Evolutionary conservation across 192 early-diverging fungal species (phyloP), one percentile per base, ranked within the genome.

Genomic region (Lunasporangiospora selenospora): DNA sequence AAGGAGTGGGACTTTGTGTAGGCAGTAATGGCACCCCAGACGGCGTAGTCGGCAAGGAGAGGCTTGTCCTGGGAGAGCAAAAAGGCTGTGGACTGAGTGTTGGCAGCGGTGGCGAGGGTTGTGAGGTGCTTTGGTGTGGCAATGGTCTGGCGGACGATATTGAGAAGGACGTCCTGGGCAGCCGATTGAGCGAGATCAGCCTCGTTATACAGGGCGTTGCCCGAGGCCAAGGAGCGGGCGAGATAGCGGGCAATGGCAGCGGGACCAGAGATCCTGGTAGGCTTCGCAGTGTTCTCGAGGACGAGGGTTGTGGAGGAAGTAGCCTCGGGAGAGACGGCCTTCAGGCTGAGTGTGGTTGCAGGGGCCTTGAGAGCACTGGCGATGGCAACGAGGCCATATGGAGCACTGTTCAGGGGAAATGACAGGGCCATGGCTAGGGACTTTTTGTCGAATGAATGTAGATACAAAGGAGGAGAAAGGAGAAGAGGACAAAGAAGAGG

Each of bases 11-110:
- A 60, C 55, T 76, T 76, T 23, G 63, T 67, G 11, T 67, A 66
- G 46, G 77, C 67, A 19, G 62, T 71, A 39, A 78, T 69, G 13
- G 63, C 47, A 31, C 67, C 67, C 77, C 77, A 78, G 51, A 75
- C 53, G 3, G 77, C 77, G 36, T 66, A 75, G 58, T 78, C 77
- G 15, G 62, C 58, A 27, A 78, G 50, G 18, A 53, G 41, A 26
- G 69, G 77, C 40, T 78, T 50, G 11, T 61, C 76, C 23, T 63
- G 31, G 26, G 56, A 38, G 27, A 65, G 43, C 37, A 78, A 45
- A 56, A 75, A 78, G 8, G 69, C 21, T 5, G 43, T 43, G 4
- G 60, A 57, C 3, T 55, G 19, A 18, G 46, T 23, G 49, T 73
- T 62, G 54, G 61, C 60, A 26, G 61, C 69, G 24, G 69, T 58